Evolutionary conservation across 179 eudicot species (phyloP).

Genomic region (Spergularia azorica): DNA sequence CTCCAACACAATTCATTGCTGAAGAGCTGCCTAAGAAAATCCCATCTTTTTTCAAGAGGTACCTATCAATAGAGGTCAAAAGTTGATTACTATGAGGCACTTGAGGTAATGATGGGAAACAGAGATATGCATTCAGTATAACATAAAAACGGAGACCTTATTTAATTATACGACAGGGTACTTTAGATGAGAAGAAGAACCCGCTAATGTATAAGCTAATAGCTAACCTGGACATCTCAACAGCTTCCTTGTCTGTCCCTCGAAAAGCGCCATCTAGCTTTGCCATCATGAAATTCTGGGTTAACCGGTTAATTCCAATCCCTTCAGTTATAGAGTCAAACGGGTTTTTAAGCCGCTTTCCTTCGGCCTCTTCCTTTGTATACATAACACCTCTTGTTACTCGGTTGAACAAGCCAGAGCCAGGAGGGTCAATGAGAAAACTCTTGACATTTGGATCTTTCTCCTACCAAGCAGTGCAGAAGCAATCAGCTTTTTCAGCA

Average conservation of each 20-base stretch:
- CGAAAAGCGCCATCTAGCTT: slow-evolving; percentile 91
- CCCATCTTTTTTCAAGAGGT: slow-evolving; percentile 84
- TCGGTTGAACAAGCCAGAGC: slow-evolving; percentile 91
- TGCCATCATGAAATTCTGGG: slow-evolving; percentile 80
- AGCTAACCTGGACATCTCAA: slow-evolving; percentile 93
- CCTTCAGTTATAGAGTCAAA: slow-evolving; percentile 97
- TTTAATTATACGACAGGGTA: too few relatives aligned
- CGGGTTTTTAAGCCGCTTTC: slow-evolving; percentile 82
- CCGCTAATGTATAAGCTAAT: background rate
- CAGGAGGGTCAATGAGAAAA: slow-evolving; percentile 90
- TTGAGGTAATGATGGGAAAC: background rate
- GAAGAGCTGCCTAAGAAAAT: slow-evolving; percentile 95
- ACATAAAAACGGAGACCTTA: too few relatives aligned
- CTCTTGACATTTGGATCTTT: slow-evolving; percentile 68
- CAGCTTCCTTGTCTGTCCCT: slow-evolving; percentile 91
- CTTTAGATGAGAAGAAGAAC: background rate
- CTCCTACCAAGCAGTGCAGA: slow-evolving; percentile 48
- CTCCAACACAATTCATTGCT: slow-evolving; percentile 98
- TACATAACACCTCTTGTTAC: slow-evolving; percentile 98
- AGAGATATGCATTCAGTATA: background rate
- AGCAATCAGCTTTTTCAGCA: background rate
- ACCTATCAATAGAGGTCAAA: slow-evolving; percentile 44
- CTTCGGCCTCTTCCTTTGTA: slow-evolving; percentile 97
- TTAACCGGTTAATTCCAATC: slow-evolving; percentile 85
- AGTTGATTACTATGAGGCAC: background rate